A percentile compares a stretch with the other conserved stretches of the same genome.
phyloP scores from a whole-genome alignment of 176 grass and related monocot species.

The Bolboschoenus planiculmis region DNA sequence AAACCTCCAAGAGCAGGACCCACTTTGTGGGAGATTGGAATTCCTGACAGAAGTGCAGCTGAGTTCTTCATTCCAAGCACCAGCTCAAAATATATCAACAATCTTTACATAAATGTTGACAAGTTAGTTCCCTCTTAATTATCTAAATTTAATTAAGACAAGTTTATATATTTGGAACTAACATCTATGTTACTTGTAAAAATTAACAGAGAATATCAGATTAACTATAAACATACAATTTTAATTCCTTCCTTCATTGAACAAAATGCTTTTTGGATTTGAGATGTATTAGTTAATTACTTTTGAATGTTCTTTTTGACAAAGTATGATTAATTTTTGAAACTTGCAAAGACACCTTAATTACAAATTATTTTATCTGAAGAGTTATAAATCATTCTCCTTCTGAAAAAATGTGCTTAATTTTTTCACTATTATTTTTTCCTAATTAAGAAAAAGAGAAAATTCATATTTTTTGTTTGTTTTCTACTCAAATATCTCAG shows the following conservation, averaged over 20 bases:
- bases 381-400: background rate
- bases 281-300: too few relatives aligned
- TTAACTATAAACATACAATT: background rate
- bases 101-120: slow-evolving; percentile 33
- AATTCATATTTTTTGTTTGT: too few relatives aligned
- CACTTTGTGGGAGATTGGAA: slow-evolving; percentile 72
- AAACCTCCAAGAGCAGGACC: slow-evolving; percentile 55
- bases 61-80: slow-evolving; percentile 70
- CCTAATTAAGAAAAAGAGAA: too few relatives aligned
- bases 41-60: slow-evolving; percentile 55
- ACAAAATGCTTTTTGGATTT: too few relatives aligned
- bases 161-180: background rate
- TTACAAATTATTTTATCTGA: background rate
- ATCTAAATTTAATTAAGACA: background rate
- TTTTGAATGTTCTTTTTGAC: too few relatives aligned
- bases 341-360: too few relatives aligned
- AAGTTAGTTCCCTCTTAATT: slow-evolving; percentile 15
- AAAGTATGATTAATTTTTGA: too few relatives aligned
- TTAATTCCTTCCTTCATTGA: too few relatives aligned
- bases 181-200: too few relatives aligned
- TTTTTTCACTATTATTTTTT: background rate
- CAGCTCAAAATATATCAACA: slow-evolving; percentile 36
- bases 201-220: background rate
- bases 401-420: background rate
- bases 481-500: background rate